Conservation (phyloP, 495 filamentous ascomycete species). For the Bombardia bombarda region DNA sequence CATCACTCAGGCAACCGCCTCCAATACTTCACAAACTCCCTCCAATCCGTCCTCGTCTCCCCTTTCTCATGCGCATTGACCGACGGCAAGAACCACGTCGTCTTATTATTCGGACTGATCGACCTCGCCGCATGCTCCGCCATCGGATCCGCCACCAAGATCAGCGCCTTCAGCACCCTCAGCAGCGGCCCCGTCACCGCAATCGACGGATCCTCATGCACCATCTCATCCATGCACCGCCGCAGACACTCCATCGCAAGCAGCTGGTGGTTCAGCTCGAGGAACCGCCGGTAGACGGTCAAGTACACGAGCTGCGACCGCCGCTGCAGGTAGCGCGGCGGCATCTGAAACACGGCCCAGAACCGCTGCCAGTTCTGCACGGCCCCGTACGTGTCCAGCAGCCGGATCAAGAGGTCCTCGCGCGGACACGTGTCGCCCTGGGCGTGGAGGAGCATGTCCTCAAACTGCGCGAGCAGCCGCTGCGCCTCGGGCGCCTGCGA, state of each 20-base stretch:
- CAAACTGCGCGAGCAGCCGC: conserved; percentile 14
- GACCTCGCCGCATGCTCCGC: conserved; percentile 19
- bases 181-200: conserved; percentile 31
- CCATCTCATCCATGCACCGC: conserved; percentile 49
- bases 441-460: conserved; percentile 14
- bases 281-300: conserved; percentile 45
- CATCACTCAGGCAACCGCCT: too few relatives aligned
- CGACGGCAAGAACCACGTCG: conserved; percentile 9
- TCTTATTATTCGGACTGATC: background rate
- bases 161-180: conserved; percentile 38
- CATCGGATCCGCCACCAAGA: conserved; percentile 43
- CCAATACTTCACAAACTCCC: background rate
- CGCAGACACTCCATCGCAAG: conserved; percentile 43
- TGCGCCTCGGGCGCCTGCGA: conserved; percentile 4
- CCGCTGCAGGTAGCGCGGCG: conserved; percentile 38
- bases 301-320: conserved; percentile 51
- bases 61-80: too few relatives aligned
- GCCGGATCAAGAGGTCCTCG: conserved; percentile 36
- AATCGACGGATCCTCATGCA: conserved; percentile 47
- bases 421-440: conserved; percentile 37
- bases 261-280: conserved; percentile 34
- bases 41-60: background rate
- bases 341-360: conserved; percentile 53
- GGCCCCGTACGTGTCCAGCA: conserved; percentile 36
- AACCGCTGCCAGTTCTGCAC: conserved; percentile 45